Evolutionary conservation across 495 filamentous ascomycete genomes (phyloP).

Genomic region (Parmelia sp.): DNA sequence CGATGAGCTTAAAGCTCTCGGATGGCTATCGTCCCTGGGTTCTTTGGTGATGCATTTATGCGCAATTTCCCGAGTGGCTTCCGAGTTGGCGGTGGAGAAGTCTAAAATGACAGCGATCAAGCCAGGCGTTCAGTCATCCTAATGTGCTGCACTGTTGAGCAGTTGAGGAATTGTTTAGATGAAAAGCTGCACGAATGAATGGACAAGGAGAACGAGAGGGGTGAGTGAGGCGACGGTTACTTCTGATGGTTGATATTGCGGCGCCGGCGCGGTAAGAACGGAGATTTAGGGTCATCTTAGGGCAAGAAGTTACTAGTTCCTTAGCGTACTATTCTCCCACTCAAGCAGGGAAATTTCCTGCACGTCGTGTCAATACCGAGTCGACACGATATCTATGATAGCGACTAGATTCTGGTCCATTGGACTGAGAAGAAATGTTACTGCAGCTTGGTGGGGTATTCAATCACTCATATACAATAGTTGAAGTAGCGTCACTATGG

Average conservation of each 20-base stretch:
- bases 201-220: not conserved
- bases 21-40: constrained; percentile 17
- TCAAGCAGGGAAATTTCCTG: not conserved
- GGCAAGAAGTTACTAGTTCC: not conserved
- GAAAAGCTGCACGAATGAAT: not conserved
- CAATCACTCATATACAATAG: no score
- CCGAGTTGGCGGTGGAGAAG: not conserved
- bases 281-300: not conserved
- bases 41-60: constrained; percentile 12
- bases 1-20: not conserved
- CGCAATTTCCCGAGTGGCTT: constrained; percentile 17
- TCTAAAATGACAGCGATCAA: not conserved
- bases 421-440: not conserved
- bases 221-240: not conserved
- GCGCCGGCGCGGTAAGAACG: not conserved
- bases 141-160: not conserved
- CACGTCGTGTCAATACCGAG: no score
- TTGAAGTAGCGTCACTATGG: no score
- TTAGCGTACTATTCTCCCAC: not conserved
- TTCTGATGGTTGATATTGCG: not conserved
- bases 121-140: not conserved
- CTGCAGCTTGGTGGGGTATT: no score
- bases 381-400: no score
- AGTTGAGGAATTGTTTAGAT: not conserved
- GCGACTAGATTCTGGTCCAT: no score